A percentile compares a stretch with the other conserved stretches of the same genome.
phyloP scores from a whole-genome alignment of 306 rosid species.

The Trichosanthes cucumerina region DNA sequence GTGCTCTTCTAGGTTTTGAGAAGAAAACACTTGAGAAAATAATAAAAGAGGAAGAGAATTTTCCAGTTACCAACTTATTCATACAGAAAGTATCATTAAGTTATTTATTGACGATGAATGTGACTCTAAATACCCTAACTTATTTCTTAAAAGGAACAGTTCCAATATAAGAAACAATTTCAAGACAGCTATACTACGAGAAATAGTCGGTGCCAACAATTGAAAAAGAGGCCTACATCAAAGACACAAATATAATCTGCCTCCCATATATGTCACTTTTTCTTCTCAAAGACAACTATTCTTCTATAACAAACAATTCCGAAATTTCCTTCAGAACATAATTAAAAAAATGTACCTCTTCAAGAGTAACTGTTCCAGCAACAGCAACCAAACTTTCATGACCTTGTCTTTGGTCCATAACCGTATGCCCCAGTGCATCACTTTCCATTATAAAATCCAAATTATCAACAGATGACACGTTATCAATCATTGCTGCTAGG shows the following conservation, averaged over 20 bases:
- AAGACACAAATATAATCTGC: not conserved
- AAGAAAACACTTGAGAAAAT: not conserved
- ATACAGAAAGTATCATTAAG: not conserved
- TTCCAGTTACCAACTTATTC: not conserved
- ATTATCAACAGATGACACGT: conserved; percentile 97
- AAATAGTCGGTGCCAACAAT: not conserved
- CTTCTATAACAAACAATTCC: not conserved
- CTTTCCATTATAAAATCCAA: conserved; percentile 99
- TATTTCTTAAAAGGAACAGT: not conserved
- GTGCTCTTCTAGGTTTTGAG: not conserved
- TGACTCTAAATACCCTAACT: not conserved
- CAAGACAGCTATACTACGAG: not conserved
- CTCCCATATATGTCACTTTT: not conserved
- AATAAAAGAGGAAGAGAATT: not conserved
- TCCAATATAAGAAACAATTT: not conserved
- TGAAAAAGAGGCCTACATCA: not conserved
- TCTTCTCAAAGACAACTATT: not conserved
- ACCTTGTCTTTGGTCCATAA: conserved; percentile 98
- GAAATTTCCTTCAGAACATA: not conserved
- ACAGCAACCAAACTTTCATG: conserved; percentile 88
- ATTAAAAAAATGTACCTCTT: conserved; percentile 46
- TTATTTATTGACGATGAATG: not conserved
- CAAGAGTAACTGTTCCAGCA: conserved; percentile 87
- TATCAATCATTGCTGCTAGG: conserved; percentile 96
- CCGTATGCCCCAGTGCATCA: conserved; percentile 87